Evolutionary conservation across 2,329 filamentous ascomycete species (phyloP), one percentile per base, ranked within the genome.

Genomic region (Paraconiothyrium sp.): DNA sequence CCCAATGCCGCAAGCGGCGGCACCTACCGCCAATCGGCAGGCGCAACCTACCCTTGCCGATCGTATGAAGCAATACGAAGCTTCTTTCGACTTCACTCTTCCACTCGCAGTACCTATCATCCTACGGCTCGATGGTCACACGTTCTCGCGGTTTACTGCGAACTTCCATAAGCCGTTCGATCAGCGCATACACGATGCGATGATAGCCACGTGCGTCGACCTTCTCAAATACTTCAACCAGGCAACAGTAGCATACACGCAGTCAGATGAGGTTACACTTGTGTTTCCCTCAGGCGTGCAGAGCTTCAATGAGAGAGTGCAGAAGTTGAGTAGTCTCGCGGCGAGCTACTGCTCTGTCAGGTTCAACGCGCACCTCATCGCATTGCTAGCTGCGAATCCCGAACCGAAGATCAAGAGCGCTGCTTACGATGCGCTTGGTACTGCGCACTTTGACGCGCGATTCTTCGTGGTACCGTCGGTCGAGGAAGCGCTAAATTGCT

Each of bases 1-100:
- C 24, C 11, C 54, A 48, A 48, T 39, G 54, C 50, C 46, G 35
- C 46, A 54, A 41, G 32, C 44, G 20, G 22, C 44, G 16, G 54
- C 44, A 11, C 20, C 54, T 11, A 32, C 20, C 32, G 44, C 43
- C 37, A 52, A 52, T 46, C 37, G 47, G n/a, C 32, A 46, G 1
- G 27, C 13, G 59, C 14, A 60, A 6, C 34, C 54, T n/a, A 47
- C 68, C 22, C 67, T 76, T 9, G 74, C 69, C 34, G 61, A 64
- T 13, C 74, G 74, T 52, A 76, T 76, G 74, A 76, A 76, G 58
- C 56, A 67, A 32, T 75, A 76, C 63, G 74, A 76, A 66, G 60
- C 71, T 24, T 43, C 56, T 35, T 71, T 61, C 63, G 71, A 76
- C 61, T 60, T 60, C 59, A 66, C 56, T 8, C 56, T 76, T 8